Percentiles rank a stretch among this genome's conserved stretches.
Conservation (phyloP, 225 moss, liverwort and hornwort genomes). For the Lunularia cruciata region DNA sequence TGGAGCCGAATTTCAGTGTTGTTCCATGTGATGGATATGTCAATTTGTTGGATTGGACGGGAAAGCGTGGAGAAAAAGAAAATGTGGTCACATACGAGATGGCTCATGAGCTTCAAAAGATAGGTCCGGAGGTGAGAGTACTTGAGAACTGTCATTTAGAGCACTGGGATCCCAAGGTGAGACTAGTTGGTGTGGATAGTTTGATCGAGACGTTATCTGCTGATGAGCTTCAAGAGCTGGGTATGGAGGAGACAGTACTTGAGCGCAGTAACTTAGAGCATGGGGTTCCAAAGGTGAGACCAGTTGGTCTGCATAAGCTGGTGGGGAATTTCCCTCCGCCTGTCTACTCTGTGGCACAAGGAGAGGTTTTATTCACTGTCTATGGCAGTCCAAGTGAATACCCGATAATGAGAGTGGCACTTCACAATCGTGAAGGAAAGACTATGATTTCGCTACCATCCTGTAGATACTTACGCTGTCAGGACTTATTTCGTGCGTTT, state of each 20-base stretch:
- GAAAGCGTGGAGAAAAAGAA: background rate
- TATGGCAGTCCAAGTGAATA: background rate
- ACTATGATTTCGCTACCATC: background rate
- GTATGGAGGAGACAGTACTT: no score
- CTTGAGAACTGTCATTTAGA: no score
- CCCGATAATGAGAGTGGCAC: background rate
- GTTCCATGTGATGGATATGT: background rate
- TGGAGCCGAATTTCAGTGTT: background rate
- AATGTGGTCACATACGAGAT: background rate
- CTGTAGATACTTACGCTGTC: background rate
- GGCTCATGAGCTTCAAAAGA: background rate
- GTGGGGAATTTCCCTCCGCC: background rate
- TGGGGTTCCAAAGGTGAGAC: no score
- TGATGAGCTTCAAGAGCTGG: no score
- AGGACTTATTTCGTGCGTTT: background rate
- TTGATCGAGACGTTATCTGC: no score
- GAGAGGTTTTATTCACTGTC: background rate
- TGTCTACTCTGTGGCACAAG: background rate
- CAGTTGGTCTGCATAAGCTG: no score
- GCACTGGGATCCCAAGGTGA: no score
- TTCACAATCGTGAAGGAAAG: background rate
- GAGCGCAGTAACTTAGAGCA: background rate
- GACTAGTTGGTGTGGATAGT: no score
- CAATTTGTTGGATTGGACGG: background rate
- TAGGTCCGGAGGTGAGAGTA: background rate